Conservation (phyloP, 192 early-diverging fungal genomes). For the Gigaspora rosea region DNA sequence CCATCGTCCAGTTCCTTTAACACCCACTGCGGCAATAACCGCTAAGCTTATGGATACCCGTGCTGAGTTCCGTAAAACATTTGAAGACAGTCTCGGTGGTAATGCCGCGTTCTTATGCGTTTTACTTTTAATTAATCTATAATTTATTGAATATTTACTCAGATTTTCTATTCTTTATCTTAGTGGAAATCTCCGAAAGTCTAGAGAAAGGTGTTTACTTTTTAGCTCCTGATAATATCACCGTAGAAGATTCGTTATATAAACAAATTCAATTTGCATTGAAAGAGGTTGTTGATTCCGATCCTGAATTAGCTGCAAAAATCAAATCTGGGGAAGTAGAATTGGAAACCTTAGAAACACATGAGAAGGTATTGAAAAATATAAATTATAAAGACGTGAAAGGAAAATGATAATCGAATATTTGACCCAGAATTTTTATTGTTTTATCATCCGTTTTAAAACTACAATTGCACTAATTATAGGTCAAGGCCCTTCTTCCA, state of each 20-base stretch:
- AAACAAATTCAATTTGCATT: constrained; percentile 12
- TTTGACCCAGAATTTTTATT: too few relatives aligned
- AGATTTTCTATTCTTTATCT: not conserved
- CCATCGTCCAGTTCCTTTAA: constrained; percentile 28
- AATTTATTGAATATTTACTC: not conserved
- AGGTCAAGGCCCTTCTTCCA: too few relatives aligned
- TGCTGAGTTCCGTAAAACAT: constrained; percentile 18
- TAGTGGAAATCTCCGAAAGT: constrained; percentile 29
- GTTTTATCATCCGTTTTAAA: too few relatives aligned
- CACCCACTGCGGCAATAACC: constrained; percentile 16
- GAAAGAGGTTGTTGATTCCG: constrained; percentile 19
- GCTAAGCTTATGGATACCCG: constrained; percentile 28
- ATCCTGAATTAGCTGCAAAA: constrained; percentile 25
- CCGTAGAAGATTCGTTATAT: constrained; percentile 17
- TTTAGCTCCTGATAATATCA: constrained; percentile 26
- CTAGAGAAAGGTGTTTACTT: constrained; percentile 34
- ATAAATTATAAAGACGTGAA: too few relatives aligned
- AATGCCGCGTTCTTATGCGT: not conserved
- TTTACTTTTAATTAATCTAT: not conserved
- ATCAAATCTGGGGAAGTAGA: constrained; percentile 27
- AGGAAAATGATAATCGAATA: too few relatives aligned
- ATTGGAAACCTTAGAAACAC: constrained; percentile 26
- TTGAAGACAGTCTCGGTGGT: constrained; percentile 31
- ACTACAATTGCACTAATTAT: too few relatives aligned
- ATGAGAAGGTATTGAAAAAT: constrained; percentile 20